Evolutionary conservation across 257 asterid species (phyloP).

Genomic region (Buddleja alternifolia): DNA sequence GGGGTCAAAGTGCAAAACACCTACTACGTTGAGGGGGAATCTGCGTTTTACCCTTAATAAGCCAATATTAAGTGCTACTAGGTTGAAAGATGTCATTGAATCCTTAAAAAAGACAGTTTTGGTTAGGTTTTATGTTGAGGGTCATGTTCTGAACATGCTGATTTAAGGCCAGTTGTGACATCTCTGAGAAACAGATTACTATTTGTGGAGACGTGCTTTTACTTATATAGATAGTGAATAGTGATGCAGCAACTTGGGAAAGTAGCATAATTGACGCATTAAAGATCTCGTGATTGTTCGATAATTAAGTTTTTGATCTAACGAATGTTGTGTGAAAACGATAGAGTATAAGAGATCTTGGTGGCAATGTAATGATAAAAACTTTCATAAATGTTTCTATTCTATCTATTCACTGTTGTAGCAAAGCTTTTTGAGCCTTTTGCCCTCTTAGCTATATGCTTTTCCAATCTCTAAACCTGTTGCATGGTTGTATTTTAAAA

Average conservation of each 20-base stretch:
- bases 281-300: too few relatives aligned
- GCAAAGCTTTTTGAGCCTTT: neutral
- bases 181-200: neutral
- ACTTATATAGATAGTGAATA: neutral
- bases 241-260: neutral
- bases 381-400: neutral
- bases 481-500: too few relatives aligned
- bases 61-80: too few relatives aligned
- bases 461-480: too few relatives aligned
- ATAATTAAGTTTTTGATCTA: too few relatives aligned
- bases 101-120: too few relatives aligned
- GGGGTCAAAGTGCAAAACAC: too few relatives aligned
- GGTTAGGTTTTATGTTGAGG: too few relatives aligned
- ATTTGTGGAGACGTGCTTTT: neutral
- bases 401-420: neutral
- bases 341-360: slow-evolving; percentile 6
- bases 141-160: neutral
- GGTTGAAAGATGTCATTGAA: too few relatives aligned
- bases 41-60: too few relatives aligned
- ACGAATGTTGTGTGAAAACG: neutral
- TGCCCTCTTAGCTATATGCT: neutral
- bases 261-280: neutral
- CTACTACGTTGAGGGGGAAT: too few relatives aligned
- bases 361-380: slow-evolving; percentile 2
- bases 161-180: neutral